These are phyloP conservation scores for Cupressus sempervirens DNA, from an alignment of 75 land plant genomes.

Conservation along the genomic window DNA sequence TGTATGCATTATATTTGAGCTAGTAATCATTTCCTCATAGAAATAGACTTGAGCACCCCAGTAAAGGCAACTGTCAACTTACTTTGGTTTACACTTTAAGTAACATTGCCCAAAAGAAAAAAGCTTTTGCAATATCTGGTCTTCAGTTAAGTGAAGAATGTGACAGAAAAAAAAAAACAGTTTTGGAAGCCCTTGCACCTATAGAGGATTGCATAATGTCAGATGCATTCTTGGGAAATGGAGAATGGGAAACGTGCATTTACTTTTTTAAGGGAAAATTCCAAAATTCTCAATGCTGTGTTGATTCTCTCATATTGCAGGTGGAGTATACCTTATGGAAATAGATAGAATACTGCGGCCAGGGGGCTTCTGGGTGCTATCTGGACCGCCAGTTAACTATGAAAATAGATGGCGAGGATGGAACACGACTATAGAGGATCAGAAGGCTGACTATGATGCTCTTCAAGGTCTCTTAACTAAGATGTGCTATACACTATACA, in stretches of 20 bases:
- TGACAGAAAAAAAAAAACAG: background rate
- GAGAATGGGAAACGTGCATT: background rate
- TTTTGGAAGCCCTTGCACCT: background rate
- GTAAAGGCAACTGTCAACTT: background rate
- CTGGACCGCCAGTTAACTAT: slow-evolving; percentile 90
- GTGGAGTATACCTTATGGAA: slow-evolving; percentile 70
- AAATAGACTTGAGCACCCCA: background rate
- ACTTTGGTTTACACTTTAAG: background rate
- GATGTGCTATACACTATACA: slow-evolving; percentile 74
- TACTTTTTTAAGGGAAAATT: background rate
- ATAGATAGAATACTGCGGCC: slow-evolving; percentile 80
- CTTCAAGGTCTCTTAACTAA: slow-evolving; percentile 49
- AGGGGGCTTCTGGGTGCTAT: slow-evolving; percentile 93
- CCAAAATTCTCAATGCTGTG: background rate
- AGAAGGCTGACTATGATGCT: slow-evolving; percentile 52
- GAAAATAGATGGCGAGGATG: slow-evolving; percentile 75
- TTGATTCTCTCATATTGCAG: slow-evolving; percentile 21
- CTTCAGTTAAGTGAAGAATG: background rate
- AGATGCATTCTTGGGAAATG: background rate
- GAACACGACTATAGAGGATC: slow-evolving; percentile 73
- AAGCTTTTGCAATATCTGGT: background rate
- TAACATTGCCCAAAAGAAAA: background rate
- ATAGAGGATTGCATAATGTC: background rate
- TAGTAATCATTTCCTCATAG: background rate
- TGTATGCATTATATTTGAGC: background rate